These are phyloP conservation scores for Candida namnaoensis DNA, from an alignment of 805 yeast genomes.

Conservation along the genomic window DNA sequence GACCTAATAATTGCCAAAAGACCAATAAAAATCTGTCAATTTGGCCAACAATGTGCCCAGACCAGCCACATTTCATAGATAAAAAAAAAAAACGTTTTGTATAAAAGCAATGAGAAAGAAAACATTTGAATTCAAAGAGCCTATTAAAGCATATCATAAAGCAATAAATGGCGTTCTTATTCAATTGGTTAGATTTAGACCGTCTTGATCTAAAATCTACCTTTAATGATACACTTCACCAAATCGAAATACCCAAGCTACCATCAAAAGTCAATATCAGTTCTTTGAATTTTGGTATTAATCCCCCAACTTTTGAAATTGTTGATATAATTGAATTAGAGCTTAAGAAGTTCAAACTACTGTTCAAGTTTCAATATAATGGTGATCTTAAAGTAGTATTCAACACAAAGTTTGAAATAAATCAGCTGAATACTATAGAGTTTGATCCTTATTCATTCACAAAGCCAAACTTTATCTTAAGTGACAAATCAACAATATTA, in stretches of 20 bases:
- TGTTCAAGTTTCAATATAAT: conserved; percentile 14
- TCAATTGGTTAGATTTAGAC: conserved; percentile 15
- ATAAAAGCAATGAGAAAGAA: too few relatives aligned
- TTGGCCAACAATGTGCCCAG: too few relatives aligned
- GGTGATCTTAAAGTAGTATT: conserved; percentile 12
- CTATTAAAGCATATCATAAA: too few relatives aligned
- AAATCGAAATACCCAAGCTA: conserved; percentile 7
- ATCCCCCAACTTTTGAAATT: conserved; percentile 12
- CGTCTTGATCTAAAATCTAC: conserved; percentile 11
- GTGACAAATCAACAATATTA: conserved; percentile 13
- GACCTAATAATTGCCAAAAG: too few relatives aligned
- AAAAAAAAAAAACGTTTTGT: too few relatives aligned
- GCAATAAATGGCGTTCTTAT: conserved; percentile 13
- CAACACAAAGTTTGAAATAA: conserved; percentile 15
- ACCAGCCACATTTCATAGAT: too few relatives aligned
- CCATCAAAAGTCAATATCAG: conserved; percentile 13
- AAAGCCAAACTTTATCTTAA: conserved; percentile 15
- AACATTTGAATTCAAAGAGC: too few relatives aligned
- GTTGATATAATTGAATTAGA: conserved; percentile 14
- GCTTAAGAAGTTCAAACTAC: conserved; percentile 12
- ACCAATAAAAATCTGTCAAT: too few relatives aligned
- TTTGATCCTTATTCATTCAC: conserved; percentile 16
- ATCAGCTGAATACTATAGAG: conserved; percentile 14
- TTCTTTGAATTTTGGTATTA: conserved; percentile 6
- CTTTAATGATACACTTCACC: conserved; percentile 13